A percentile compares a stretch with the other conserved stretches of the same genome.
phyloP scores from a whole-genome alignment of 2,329 filamentous ascomycete species.

The Pseudopithomyces maydicus region DNA sequence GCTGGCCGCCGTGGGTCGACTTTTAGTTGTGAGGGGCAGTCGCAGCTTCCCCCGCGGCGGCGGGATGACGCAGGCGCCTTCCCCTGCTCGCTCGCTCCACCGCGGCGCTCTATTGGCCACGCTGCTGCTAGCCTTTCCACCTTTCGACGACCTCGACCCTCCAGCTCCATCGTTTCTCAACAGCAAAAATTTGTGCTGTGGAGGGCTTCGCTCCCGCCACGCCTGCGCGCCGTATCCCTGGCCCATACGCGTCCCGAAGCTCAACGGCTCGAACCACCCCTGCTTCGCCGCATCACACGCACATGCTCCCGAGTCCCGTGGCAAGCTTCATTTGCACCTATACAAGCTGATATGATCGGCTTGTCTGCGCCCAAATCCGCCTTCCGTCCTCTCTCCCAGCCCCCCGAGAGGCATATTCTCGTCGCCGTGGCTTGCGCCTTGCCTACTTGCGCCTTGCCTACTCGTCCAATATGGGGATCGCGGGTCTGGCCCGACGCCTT shows the following conservation, averaged over 20 bases:
- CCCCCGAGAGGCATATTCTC: not conserved
- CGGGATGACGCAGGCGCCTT: constrained; percentile 29
- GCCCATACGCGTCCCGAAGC: constrained; percentile 5
- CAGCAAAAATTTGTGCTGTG: not conserved
- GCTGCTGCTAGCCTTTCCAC: not conserved
- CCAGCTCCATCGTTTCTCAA: not conserved
- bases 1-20: constrained; percentile 21
- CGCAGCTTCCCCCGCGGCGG: constrained; percentile 25
- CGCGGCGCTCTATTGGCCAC: not conserved
- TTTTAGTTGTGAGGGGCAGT: constrained; percentile 39
- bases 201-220: not conserved
- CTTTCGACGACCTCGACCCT: constrained; percentile 6
- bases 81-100: constrained; percentile 5
- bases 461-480: constrained; percentile 36
- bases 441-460: not conserved
- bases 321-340: constrained; percentile 17
- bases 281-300: constrained; percentile 15
- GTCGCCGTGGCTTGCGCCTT: not conserved
- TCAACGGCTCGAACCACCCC: constrained; percentile 8
- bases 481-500: constrained; percentile 36
- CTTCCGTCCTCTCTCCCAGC: not conserved
- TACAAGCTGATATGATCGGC: constrained; percentile 11
- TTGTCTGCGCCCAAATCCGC: constrained; percentile 14
- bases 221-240: not conserved
- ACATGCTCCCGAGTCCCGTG: constrained; percentile 13